Evolutionary conservation across 2,329 filamentous ascomycete species (phyloP), one percentile per base, ranked within the genome.

Genomic region (Geosmithia flava): DNA sequence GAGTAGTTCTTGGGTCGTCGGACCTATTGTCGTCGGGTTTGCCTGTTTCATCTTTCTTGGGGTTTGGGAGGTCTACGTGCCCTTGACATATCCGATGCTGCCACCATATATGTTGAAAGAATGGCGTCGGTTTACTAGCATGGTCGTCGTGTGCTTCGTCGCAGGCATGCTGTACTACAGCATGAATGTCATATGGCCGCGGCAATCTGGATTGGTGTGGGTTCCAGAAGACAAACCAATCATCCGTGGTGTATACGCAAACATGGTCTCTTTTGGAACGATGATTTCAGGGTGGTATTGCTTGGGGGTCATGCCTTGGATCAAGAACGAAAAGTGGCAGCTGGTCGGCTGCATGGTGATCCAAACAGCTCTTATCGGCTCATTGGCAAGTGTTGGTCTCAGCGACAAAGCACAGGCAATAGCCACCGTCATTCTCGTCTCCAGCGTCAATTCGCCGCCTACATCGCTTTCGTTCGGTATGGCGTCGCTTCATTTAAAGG

Each of bases 271-370:
- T 10, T 59, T 54, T 41, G 60, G 61, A 17, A 62, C 41, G 41
- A 19, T 11, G 30, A 37, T 50, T 46, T 41, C 23, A 11, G 23
- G 15, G 40, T 29, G 7, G 17, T 17, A 15, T n/a, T 48, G 7
- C 4, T 45, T 20, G 30, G 46, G 42, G 17, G 15, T 47, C 13
- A 42, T 47, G 46, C 55, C 56, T 11, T 53, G 55, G 42, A 48
- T 67, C 5, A 58, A 60, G 37, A 59, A 65, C 44, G 62, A 67
- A 40, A 57, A 61, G 20, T 64, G 60, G 62, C 64, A 67, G 52
- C 55, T 67, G 4, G 53, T 64, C 7, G 52, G 42, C n/a, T 59
- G 62, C 51, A 62, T 60, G 6, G 51, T 58, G 4, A 48, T 56
- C 0, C 60, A 66, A 49, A 67, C 64, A 1, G 61, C 60, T 2